A percentile compares a stretch with the other conserved stretches of the same genome.
Evolutionary conservation across 1,284 basidiomycete genomes (phyloP).

Genomic region (Leccinum subatratum): DNA sequence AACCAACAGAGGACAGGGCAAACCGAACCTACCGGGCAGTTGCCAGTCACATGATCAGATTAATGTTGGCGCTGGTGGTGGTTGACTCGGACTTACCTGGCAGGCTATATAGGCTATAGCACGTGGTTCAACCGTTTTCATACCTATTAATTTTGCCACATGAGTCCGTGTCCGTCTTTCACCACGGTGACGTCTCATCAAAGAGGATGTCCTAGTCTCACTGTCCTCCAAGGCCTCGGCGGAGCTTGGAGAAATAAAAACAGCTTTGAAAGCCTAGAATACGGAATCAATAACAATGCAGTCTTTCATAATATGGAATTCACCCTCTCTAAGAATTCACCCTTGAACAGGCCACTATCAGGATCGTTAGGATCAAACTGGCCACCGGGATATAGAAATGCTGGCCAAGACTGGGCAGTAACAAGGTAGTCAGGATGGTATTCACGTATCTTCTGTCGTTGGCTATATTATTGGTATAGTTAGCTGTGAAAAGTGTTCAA

Average conservation of each 20-base stretch:
- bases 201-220: no score
- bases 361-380: background rate
- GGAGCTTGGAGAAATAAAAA: slow-evolving; percentile 4
- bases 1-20: slow-evolving; percentile 4
- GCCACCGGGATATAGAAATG: background rate
- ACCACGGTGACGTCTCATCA: background rate
- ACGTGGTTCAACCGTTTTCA: background rate
- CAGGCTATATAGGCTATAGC: slow-evolving; percentile 6
- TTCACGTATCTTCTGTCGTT: background rate
- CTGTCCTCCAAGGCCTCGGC: no score
- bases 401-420: background rate
- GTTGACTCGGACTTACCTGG: background rate
- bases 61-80: background rate
- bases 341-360: background rate
- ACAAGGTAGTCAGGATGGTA: background rate
- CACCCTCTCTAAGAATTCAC: background rate
- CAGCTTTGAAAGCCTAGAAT: slow-evolving; percentile 5
- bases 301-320: no score
- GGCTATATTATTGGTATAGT: background rate
- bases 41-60: background rate
- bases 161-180: background rate
- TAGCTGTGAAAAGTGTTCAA: background rate
- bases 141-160: background rate
- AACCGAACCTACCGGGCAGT: slow-evolving; percentile 4
- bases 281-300: background rate